Evolutionary conservation across 352 stramenopile species (phyloP).

Genomic region (Pythium volutum): DNA sequence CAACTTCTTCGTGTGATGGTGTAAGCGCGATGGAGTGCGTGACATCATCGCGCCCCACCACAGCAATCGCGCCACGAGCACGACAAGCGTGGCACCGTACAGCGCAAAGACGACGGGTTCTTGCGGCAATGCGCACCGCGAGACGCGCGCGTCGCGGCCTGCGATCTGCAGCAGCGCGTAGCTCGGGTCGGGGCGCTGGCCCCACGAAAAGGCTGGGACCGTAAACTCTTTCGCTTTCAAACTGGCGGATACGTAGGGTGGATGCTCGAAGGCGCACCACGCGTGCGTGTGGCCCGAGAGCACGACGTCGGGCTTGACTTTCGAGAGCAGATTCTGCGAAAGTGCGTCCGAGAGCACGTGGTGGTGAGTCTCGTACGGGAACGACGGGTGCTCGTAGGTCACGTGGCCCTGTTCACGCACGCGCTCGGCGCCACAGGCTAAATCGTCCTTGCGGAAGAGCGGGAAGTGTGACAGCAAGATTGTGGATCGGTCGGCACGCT

Average conservation of each 20-base stretch:
- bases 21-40: constrained; percentile 1
- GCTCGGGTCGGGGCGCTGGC: constrained; percentile 73
- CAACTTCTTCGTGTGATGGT: constrained; percentile 20
- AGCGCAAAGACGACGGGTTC: constrained; percentile 19
- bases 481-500: constrained; percentile 22
- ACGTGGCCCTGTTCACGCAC: constrained; percentile 54
- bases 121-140: constrained; percentile 13
- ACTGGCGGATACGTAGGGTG: neutral
- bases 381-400: constrained; percentile 75
- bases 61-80: constrained; percentile 13
- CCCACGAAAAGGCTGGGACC: constrained; percentile 73
- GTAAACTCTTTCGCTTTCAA: constrained; percentile 49
- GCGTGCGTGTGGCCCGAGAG: constrained; percentile 78
- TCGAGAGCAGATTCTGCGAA: constrained; percentile 47
- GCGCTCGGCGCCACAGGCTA: constrained; percentile 50
- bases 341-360: constrained; percentile 65
- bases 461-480: constrained; percentile 65
- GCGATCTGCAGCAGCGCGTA: constrained; percentile 51
- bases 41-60: constrained; percentile 14
- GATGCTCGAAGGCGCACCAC: constrained; percentile 54
- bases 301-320: constrained; percentile 45
- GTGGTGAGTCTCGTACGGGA: constrained; percentile 57
- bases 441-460: constrained; percentile 52
- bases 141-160: neutral
- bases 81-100: constrained; percentile 10